Evolutionary conservation across 495 filamentous ascomycete species (phyloP), one percentile per base, ranked within the genome.

Genomic region (Rostrohypoxylon terebratum): DNA sequence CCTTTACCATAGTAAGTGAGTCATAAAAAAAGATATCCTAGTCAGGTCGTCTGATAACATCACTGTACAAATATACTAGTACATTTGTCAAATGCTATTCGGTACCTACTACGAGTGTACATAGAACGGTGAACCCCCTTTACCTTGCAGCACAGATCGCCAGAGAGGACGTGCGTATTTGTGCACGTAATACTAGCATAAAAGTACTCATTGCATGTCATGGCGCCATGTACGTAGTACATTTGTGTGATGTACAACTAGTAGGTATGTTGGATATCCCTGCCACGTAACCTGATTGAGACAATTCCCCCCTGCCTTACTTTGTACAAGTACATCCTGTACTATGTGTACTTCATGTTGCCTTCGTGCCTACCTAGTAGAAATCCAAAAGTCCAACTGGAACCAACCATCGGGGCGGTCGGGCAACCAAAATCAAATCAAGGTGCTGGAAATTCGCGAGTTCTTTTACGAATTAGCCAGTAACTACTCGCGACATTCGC

Each of bases 131-230:
- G n/a, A 65, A 47, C 11, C 63, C 70, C 70, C 70, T 73, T 68
- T 68, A 68, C 9, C 38, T 4, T 69, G 60, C 70, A 73, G 70
- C 65, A 73, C 65, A 44, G 70, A 69, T 60, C 55, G 59, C 4
- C 2, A 25, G 9, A 18, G 13, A 38, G 23, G 20, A 18, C 55
- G 9, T 59, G 28, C 36, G 53, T 57, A 9, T 16, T 48, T 47
- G 40, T 48, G 59, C 34, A 50, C n/a, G 42, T 62, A 38, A 18
- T 40, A n/a, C n/a, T n/a, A 36, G n/a, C 16, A 36, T 31, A n/a
- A 33, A 55, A 33, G 28, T 55, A 55, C 21, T 14, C 7, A 21
- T 3, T 28, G 6, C 28, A 28, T 28, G 6, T 14, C 38, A 42
- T 42, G 38, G 14, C 38, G 38, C 11, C n/a, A 16, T 42, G 38